phyloP scores from a whole-genome alignment of 164 flowering plant genomes.

The Saururus chinensis region DNA sequence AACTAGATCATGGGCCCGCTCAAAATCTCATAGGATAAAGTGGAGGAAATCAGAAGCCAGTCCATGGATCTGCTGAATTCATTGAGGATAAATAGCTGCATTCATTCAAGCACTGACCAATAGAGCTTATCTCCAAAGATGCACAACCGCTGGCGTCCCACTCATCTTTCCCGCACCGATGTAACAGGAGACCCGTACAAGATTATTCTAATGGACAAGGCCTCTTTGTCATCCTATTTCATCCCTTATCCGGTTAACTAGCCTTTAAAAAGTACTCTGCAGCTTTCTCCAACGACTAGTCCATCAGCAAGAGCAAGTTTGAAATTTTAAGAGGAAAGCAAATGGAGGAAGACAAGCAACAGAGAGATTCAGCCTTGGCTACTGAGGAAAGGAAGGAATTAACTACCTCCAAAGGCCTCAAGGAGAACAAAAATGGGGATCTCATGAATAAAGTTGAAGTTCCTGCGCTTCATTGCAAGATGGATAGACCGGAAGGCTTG shows the following conservation, averaged over 20 bases:
- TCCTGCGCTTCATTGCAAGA: background rate
- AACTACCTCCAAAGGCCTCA: background rate
- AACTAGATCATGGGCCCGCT: background rate
- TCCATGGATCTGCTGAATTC: background rate
- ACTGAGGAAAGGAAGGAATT: background rate
- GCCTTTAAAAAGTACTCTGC: background rate
- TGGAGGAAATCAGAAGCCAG: background rate
- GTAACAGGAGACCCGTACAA: too few species aligned
- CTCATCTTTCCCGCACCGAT: background rate
- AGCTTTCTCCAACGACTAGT: background rate
- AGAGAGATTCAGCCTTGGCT: background rate
- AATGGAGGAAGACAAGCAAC: slow-evolving; percentile 3
- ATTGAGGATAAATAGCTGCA: background rate
- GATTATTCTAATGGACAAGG: too few species aligned
- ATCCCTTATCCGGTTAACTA: background rate
- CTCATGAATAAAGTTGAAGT: background rate
- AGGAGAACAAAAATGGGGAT: background rate
- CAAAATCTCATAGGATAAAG: background rate
- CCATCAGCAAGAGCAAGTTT: background rate
- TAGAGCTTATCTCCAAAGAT: background rate
- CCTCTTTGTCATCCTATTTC: background rate
- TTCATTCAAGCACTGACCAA: background rate
- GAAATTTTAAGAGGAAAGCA: background rate
- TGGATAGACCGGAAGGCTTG: background rate
- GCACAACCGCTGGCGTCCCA: background rate